These are phyloP conservation scores for Rhodotorula sp. DNA, from an alignment of 1,284 basidiomycete species.

Conservation along the genomic window DNA sequence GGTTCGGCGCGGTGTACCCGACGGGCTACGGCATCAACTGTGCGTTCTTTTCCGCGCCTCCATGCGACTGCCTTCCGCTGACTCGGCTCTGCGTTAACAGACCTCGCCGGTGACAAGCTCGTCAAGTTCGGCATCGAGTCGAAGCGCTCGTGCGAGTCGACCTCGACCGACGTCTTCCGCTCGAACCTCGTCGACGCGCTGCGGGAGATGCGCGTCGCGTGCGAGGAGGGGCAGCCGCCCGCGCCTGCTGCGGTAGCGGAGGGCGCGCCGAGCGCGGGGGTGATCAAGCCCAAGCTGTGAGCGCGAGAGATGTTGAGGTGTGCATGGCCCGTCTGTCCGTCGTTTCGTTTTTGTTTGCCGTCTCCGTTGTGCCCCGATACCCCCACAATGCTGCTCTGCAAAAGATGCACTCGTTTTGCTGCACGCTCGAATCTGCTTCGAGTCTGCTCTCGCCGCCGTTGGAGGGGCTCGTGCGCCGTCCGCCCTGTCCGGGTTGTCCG, in stretches of 20 bases:
- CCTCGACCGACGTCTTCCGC: constrained; percentile 74
- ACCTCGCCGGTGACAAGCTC: constrained; percentile 74
- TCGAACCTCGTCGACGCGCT: constrained; percentile 68
- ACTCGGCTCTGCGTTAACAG: constrained; percentile 54
- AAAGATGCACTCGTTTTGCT: no score
- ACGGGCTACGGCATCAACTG: constrained; percentile 93
- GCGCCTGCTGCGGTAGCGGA: not conserved
- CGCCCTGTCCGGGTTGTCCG: no score
- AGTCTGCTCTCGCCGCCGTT: no score
- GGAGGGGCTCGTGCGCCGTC: no score
- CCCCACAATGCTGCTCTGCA: no score
- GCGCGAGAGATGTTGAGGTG: not conserved
- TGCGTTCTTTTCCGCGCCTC: constrained; percentile 54
- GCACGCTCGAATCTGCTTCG: no score
- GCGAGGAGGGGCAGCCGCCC: constrained; percentile 50
- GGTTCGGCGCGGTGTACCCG: constrained; percentile 73
- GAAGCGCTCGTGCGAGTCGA: constrained; percentile 69
- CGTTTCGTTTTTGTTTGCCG: not conserved
- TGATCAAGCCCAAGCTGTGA: constrained; percentile 4
- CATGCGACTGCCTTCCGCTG: constrained; percentile 6
- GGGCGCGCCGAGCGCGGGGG: not conserved
- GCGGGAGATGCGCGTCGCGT: constrained; percentile 67
- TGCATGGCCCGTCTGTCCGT: not conserved
- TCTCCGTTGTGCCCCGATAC: no score
- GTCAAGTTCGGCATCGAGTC: constrained; percentile 96